These are phyloP conservation scores for Blastobotrys americana DNA, from an alignment of 805 yeast species.

Conservation along the genomic window DNA sequence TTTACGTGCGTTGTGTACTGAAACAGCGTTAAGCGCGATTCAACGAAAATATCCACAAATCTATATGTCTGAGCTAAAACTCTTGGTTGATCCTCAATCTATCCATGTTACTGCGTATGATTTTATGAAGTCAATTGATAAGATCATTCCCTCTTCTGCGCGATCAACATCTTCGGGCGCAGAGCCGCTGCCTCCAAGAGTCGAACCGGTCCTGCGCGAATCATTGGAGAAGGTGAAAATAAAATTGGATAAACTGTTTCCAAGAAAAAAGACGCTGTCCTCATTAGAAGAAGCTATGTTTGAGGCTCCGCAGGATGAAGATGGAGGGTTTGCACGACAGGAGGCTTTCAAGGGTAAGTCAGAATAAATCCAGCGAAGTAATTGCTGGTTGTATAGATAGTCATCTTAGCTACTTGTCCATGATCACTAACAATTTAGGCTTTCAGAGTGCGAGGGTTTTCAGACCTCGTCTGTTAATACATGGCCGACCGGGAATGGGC, in stretches of 20 bases:
- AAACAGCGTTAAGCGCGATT: slow-evolving; percentile 86
- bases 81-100: slow-evolving; percentile 60
- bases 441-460: slow-evolving; percentile 57
- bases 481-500: slow-evolving; percentile 75
- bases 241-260: slow-evolving; percentile 51
- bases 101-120: slow-evolving; percentile 75
- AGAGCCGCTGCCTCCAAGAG: slow-evolving; percentile 68
- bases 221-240: slow-evolving; percentile 41
- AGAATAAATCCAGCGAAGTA: not conserved
- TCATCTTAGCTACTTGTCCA: not conserved
- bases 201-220: slow-evolving; percentile 54
- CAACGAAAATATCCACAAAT: slow-evolving; percentile 93
- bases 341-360: slow-evolving; percentile 41
- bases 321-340: slow-evolving; percentile 64
- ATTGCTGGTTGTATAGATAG: not conserved
- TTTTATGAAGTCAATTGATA: slow-evolving; percentile 76
- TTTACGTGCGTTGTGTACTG: slow-evolving; percentile 87
- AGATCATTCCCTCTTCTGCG: slow-evolving; percentile 87
- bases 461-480: slow-evolving; percentile 70
- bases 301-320: slow-evolving; percentile 45
- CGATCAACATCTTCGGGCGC: slow-evolving; percentile 70
- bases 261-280: slow-evolving; percentile 47
- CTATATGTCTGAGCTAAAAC: slow-evolving; percentile 65
- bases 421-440: slow-evolving; percentile 7
- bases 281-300: slow-evolving; percentile 64